These are phyloP conservation scores for Annulohypoxylon moriforme DNA, from an alignment of 495 filamentous ascomycete genomes.

Conservation along the genomic window DNA sequence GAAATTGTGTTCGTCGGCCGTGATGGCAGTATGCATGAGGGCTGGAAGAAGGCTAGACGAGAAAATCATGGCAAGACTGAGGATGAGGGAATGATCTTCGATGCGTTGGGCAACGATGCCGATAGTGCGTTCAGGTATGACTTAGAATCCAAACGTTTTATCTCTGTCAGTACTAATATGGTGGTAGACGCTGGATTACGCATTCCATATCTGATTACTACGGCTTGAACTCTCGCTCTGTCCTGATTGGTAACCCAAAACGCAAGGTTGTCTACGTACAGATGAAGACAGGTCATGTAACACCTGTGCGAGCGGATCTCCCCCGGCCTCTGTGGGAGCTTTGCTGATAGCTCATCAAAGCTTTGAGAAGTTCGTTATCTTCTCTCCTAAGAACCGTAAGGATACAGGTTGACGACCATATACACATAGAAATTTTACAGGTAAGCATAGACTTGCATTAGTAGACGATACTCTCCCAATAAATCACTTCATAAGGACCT, in stretches of 20 bases:
- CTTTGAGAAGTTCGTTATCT: background rate
- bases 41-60: constrained; percentile 55
- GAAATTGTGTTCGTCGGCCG: constrained; percentile 94
- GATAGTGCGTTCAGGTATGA: constrained; percentile 84
- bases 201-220: constrained; percentile 95
- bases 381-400: background rate
- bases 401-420: background rate
- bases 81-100: constrained; percentile 81
- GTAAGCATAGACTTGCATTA: constrained; percentile 4
- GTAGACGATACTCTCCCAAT: background rate
- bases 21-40: constrained; percentile 78
- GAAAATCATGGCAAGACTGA: constrained; percentile 63
- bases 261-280: constrained; percentile 89
- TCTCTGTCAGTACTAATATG: constrained; percentile 38
- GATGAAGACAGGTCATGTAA: constrained; percentile 46
- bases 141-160: constrained; percentile 23
- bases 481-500: background rate
- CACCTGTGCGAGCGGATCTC: constrained; percentile 53
- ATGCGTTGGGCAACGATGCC: constrained; percentile 76
- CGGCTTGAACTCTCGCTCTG: constrained; percentile 84
- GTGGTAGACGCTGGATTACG: constrained; percentile 85
- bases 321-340: constrained; percentile 71
- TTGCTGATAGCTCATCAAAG: constrained; percentile 54
- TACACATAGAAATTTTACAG: background rate
- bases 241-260: constrained; percentile 79